Base-by-base conservation (phyloP, 2,329 filamentous ascomycete genomes). In the Pleoardoris graminearum region DNA sequence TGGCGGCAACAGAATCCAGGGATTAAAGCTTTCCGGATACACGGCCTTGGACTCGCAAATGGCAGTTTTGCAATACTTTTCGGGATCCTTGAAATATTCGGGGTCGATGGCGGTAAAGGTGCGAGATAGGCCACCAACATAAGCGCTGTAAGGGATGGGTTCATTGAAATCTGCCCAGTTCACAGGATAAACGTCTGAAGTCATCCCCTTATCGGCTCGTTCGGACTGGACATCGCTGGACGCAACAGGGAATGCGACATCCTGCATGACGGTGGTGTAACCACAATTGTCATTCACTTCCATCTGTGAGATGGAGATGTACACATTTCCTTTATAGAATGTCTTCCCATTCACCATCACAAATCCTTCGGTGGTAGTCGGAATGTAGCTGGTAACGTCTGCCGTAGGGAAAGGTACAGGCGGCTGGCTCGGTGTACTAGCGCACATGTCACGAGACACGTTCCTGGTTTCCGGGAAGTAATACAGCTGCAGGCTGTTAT, bases 111-210 rank as follows among this genome's bases (percentile, higher is more conserved):
- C 23, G 1, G 32, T 19, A n/a, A 47, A 47, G 16, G 33, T 47
- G 7, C 33, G 33, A 16, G 21, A 7, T 14, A 16, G 32, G 33
- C 32, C 44, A 4, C 23, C 32, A n/a, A 21, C 7, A n/a, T 27
- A 27, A 3, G 44, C 44, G 29, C 44, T 47, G 16, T 29, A 47
- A 6, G 44, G 44, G n/a, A 47, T 23, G 10, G 44, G 44, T n/a
- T 47, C 44, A 16, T 37, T 29, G 44, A 47, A 47, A 16, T 47
- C 44, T 37, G 44, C 44, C 44, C 44, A 47, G 3, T 47, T 19
- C 7, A 47, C 44, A 23, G 22, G 22, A n/a, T 25, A 47, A 4
- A 29, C 11, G 8, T n/a, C 29, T 14, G 32, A 25, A 22, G 7
- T 36, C 2, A 45, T 19, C 1, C 22, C 16, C 3, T 14, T 12